Evolutionary conservation across 768 basidiomycete genomes (phyloP), one percentile per base, ranked within the genome.

Genomic region (Pleurotus ostreatus): DNA sequence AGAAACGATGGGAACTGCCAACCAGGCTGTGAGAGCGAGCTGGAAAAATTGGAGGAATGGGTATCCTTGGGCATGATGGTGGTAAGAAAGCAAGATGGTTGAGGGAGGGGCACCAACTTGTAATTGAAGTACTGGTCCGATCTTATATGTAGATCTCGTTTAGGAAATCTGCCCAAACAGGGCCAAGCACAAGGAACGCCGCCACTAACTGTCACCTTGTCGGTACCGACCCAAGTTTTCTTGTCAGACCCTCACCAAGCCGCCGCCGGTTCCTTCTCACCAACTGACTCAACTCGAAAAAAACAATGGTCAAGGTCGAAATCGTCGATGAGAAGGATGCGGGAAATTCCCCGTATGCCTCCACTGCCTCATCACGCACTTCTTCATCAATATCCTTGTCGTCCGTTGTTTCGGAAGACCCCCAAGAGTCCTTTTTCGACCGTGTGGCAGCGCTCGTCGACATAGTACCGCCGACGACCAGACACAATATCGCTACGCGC

Each of bases 401-500:
- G 18, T 92, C 92, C 57, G 73, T 92, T 57, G 82, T 83, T 34
- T 93, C 92, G 3, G 85, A 91, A 51, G 82, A 82, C 58, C 75
- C 72, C 60, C 85, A 94, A 63, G 96, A 99, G 75, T 83, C 94
- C 43, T 59, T 97, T 63, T 77, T 86, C 60, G 94, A 98, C 76
- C 91, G 96, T 57, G 62, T 99, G 66, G 79, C 80, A 57, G 96
- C 96, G 22, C 88, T 99, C 70, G 89, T 89, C 63, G 96, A 99
- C 78, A 98, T 99, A 67, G 85, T 99, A 4, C 89, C 95, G 5
- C 97, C 97, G 20, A 75, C 88, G 7, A 95, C 95, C 39, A 86
- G 97, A 59, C 87, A 90, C 63, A 75, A 74, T 65, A 83, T 98
- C 61, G 71, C 81, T 49, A 76, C 84, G 20, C 81, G 80, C 52